These are phyloP conservation scores for Amanita exitialis DNA, from an alignment of 768 basidiomycete genomes.

Conservation along the genomic window DNA sequence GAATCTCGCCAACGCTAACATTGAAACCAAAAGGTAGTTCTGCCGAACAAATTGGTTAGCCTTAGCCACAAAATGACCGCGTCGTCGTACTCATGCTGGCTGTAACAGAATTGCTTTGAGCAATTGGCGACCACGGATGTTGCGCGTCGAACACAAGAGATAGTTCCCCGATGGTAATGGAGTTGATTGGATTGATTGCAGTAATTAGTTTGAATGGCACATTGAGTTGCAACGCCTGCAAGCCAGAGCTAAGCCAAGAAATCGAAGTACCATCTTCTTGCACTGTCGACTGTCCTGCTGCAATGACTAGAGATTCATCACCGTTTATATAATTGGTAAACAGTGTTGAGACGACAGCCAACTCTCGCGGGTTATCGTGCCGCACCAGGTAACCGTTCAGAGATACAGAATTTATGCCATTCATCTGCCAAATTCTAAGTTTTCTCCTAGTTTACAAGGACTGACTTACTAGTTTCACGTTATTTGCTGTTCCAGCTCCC, in stretches of 20 bases:
- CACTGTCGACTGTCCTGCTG: conserved; percentile 46
- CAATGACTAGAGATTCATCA: conserved; percentile 45
- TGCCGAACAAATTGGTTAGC: conserved; percentile 15
- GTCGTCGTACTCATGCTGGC: conserved; percentile 41
- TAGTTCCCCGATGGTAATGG: conserved; percentile 54
- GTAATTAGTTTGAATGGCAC: conserved; percentile 48
- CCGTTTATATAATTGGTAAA: conserved; percentile 70
- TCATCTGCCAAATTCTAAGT: conserved; percentile 21
- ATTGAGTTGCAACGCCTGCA: conserved; percentile 43
- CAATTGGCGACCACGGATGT: conserved; percentile 47
- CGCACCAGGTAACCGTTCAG: conserved; percentile 46
- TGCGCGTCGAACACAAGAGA: conserved; percentile 43
- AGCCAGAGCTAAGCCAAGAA: conserved; percentile 57
- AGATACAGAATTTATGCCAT: conserved; percentile 47
- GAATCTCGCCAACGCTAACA: conserved; percentile 46
- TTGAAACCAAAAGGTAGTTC: conserved; percentile 67
- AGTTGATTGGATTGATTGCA: conserved; percentile 52
- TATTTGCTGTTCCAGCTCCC: conserved; percentile 42
- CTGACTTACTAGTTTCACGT: conserved; percentile 41
- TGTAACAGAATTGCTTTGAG: conserved; percentile 46
- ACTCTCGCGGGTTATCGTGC: conserved; percentile 34
- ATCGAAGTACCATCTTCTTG: conserved; percentile 46
- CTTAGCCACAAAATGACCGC: background rate
- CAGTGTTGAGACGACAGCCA: conserved; percentile 44
- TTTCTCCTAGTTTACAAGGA: background rate